Conservation (phyloP, 352 stramenopile genomes). For the Phytopythium sindhum region DNA sequence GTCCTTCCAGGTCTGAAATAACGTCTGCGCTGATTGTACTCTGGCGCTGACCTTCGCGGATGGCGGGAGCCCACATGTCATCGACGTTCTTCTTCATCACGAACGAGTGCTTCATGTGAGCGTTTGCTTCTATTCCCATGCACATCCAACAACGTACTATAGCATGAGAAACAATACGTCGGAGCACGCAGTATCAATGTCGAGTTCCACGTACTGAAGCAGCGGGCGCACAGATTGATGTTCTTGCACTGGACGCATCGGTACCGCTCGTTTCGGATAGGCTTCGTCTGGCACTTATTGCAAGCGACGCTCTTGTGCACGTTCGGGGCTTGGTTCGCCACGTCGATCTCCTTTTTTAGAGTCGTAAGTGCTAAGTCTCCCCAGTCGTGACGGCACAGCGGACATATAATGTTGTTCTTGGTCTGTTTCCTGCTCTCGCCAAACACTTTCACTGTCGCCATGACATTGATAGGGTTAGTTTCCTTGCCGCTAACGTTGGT, state of each 20-base stretch:
- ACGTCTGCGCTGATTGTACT: conserved; percentile 31
- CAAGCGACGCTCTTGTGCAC: conserved; percentile 66
- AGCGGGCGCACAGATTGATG: conserved; percentile 66
- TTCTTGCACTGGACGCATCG: conserved; percentile 80
- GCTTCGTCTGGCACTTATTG: conserved; percentile 73
- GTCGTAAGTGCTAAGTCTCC: conserved; percentile 53
- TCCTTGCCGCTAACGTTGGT: not conserved
- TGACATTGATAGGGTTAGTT: conserved; percentile 3
- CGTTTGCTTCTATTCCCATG: conserved; percentile 38
- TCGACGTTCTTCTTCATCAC: conserved; percentile 63
- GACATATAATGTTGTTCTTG: conserved; percentile 85
- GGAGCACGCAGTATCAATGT: not conserved
- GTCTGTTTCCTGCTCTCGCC: conserved; percentile 74
- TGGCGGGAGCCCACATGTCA: conserved; percentile 57
- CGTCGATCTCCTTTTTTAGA: conserved; percentile 71
- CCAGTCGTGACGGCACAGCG: conserved; percentile 80
- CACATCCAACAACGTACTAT: not conserved
- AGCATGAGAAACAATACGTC: not conserved
- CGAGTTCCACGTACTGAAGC: conserved; percentile 50
- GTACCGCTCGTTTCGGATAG: conserved; percentile 76
- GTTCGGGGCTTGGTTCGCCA: conserved; percentile 65
- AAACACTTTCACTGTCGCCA: conserved; percentile 72
- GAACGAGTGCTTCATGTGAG: conserved; percentile 63
- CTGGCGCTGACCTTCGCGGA: conserved; percentile 25
- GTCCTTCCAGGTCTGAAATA: conserved; percentile 57